Percentiles rank a stretch among this genome's conserved stretches.
Conservation (phyloP, 2,329 filamentous ascomycete species). For the Botrytis aclada region DNA sequence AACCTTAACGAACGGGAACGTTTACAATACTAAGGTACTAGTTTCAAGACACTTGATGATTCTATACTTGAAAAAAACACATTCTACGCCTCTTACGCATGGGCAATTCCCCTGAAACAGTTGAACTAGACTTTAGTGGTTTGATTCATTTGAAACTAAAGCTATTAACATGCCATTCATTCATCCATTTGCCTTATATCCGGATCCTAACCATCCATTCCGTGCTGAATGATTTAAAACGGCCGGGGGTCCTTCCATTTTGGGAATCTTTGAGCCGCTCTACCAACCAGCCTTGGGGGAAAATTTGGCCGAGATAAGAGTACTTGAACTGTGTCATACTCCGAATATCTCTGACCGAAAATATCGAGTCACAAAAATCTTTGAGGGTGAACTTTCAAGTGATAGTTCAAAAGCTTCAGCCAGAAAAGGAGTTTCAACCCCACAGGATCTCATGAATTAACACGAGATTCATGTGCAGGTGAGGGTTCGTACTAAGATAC, state of each 20-base stretch:
- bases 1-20: constrained; percentile 5
- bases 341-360: background rate
- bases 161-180: background rate
- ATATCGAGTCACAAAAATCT: constrained; percentile 1
- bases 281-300: background rate
- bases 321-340: background rate
- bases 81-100: background rate
- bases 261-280: background rate
- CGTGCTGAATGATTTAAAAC: background rate
- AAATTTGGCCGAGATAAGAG: background rate
- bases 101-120: background rate
- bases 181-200: background rate
- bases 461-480: background rate
- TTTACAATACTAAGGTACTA: background rate
- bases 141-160: background rate
- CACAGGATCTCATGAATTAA: background rate
- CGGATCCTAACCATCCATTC: background rate
- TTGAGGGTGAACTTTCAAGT: background rate
- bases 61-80: background rate
- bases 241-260: constrained; percentile 8
- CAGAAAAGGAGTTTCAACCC: background rate
- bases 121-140: background rate
- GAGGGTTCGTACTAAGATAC: background rate
- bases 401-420: background rate
- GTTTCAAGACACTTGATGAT: background rate